Conservation (phyloP, 75 land plant genomes). For the Cupressus sempervirens region DNA sequence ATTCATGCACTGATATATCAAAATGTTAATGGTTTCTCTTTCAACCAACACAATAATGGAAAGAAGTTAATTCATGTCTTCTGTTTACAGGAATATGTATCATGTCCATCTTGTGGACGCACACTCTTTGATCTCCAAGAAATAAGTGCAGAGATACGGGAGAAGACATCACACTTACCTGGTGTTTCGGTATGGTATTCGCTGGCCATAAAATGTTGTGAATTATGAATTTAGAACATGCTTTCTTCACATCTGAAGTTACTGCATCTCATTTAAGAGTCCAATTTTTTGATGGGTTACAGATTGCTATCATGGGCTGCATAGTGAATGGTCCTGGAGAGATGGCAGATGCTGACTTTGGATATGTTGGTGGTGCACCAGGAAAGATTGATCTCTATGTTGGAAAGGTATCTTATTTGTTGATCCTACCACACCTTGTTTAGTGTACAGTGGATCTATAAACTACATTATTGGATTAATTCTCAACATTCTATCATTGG, state of each 20-base stretch:
- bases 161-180: constrained; percentile 91
- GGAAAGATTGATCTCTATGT: constrained; percentile 98
- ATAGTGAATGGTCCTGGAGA: constrained; percentile 99
- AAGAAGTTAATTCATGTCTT: background rate
- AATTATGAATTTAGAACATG: background rate
- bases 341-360: constrained; percentile 99
- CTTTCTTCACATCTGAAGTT: background rate
- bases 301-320: constrained; percentile 99
- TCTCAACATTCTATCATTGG: background rate
- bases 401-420: constrained; percentile 66
- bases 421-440: background rate
- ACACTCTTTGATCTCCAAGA: constrained; percentile 99
- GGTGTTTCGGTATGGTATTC: constrained; percentile 80
- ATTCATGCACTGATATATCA: background rate
- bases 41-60: background rate
- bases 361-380: constrained; percentile 97
- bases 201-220: background rate
- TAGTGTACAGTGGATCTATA: background rate
- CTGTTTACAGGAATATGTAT: constrained; percentile 84
- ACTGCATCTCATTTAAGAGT: background rate
- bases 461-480: background rate
- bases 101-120: constrained; percentile 98
- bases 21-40: background rate
- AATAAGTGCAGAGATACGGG: constrained; percentile 91
- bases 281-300: constrained; percentile 16